Conservation (phyloP, 495 filamentous ascomycete species). For the Polyplosphaeria fusca region DNA sequence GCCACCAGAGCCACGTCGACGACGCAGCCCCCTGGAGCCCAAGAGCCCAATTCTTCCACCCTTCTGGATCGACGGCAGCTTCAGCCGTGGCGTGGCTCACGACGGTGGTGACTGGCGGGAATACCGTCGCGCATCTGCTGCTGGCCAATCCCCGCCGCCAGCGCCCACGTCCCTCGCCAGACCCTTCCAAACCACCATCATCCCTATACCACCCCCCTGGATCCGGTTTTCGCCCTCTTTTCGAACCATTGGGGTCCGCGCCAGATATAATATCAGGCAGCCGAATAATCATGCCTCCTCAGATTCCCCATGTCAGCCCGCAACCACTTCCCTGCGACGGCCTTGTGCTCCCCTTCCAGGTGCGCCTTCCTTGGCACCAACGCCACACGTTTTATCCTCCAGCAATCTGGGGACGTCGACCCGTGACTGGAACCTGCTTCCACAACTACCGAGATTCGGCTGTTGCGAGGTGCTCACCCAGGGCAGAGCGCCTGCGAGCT, state of each 20-base stretch:
- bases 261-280: neutral
- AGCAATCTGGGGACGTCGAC: neutral
- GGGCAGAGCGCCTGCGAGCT: constrained; percentile 23
- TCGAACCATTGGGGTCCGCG: neutral
- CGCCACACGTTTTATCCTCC: constrained; percentile 1
- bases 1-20: neutral
- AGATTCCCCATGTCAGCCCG: neutral
- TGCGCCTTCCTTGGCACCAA: constrained; percentile 11
- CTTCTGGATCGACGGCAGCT: neutral
- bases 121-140: neutral
- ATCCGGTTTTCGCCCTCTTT: neutral
- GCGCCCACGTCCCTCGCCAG: neutral
- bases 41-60: neutral
- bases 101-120: neutral
- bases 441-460: constrained; percentile 1
- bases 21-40: neutral
- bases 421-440: constrained; percentile 8
- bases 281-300: constrained; percentile 1
- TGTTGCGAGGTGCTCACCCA: neutral
- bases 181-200: neutral
- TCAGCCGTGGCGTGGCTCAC: neutral
- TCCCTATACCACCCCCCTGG: constrained; percentile 3
- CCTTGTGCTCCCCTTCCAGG: neutral
- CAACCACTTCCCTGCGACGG: neutral
- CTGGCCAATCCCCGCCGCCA: neutral